phyloP scores from a whole-genome alignment of 2,329 filamentous ascomycete species.

The Thelonectria blattea region DNA sequence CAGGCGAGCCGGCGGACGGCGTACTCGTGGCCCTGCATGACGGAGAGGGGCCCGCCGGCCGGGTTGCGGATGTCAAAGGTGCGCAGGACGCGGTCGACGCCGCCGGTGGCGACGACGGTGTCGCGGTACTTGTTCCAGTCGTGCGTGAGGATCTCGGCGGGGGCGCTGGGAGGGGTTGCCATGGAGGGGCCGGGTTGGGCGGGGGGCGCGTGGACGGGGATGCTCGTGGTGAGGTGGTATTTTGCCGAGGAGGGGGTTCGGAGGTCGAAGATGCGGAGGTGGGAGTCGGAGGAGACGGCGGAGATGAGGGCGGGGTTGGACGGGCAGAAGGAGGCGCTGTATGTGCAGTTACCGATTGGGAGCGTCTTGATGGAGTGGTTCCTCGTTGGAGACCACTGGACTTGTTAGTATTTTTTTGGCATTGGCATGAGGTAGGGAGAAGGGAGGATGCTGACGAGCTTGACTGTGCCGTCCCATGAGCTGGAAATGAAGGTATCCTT shows the following conservation, averaged over 20 bases:
- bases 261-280: slow-evolving; percentile 90
- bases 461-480: slow-evolving; percentile 96
- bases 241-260: slow-evolving; percentile 83
- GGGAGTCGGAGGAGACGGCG: slow-evolving; percentile 86
- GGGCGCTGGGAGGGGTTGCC: slow-evolving; percentile 55
- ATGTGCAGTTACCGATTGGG: slow-evolving; percentile 91
- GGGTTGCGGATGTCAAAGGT: slow-evolving; percentile 90
- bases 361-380: slow-evolving; percentile 80
- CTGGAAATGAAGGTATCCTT: slow-evolving; percentile 91
- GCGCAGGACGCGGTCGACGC: slow-evolving; percentile 85
- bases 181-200: slow-evolving; percentile 49
- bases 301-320: slow-evolving; percentile 86
- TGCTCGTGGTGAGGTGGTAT: slow-evolving; percentile 83
- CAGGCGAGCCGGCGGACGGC: slow-evolving; percentile 85
- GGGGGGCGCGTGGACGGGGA: slow-evolving; percentile 79
- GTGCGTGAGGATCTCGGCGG: slow-evolving; percentile 87
- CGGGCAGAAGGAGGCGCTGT: slow-evolving; percentile 89
- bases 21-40: slow-evolving; percentile 88
- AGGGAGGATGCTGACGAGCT: slow-evolving; percentile 64
- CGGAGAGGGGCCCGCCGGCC: slow-evolving; percentile 70
- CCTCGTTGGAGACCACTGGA: slow-evolving; percentile 81
- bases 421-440: not conserved
- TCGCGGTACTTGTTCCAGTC: slow-evolving; percentile 99
- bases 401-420: not conserved
- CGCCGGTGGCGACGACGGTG: slow-evolving; percentile 82